phyloP scores from a whole-genome alignment of 495 filamentous ascomycete genomes.

The Margaritispora aquatica region DNA sequence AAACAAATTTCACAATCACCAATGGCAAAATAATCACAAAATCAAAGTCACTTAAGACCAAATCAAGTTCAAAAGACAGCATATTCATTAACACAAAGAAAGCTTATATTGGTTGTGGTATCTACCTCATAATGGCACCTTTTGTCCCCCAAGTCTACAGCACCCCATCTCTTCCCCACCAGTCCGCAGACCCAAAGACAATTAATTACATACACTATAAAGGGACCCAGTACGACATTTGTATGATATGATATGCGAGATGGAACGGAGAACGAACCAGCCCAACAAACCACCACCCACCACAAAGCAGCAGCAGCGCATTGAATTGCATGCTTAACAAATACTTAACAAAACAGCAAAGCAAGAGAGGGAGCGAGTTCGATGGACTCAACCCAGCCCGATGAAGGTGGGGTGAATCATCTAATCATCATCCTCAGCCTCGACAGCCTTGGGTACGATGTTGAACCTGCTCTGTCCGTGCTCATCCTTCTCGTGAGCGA shows the following conservation, averaged over 20 bases:
- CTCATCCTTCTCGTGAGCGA: slow-evolving; percentile 53
- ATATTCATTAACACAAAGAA: background rate
- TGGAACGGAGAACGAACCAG: background rate
- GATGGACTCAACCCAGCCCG: background rate
- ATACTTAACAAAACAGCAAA: no score
- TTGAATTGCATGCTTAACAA: no score
- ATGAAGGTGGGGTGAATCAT: background rate
- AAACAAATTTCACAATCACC: background rate
- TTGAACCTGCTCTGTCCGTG: slow-evolving; percentile 50
- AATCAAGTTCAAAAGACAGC: background rate
- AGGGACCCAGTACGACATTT: background rate
- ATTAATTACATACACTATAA: background rate
- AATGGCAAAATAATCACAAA: background rate
- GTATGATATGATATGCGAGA: background rate
- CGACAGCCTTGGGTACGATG: slow-evolving; percentile 54
- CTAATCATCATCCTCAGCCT: slow-evolving; percentile 56
- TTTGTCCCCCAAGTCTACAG: slow-evolving; percentile 5
- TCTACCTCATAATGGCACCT: slow-evolving; percentile 4
- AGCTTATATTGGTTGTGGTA: slow-evolving; percentile 5
- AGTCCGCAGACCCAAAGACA: background rate
- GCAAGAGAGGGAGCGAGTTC: background rate
- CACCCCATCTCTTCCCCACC: background rate
- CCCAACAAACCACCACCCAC: background rate
- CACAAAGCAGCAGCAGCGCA: no score
- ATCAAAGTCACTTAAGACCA: background rate